Evolutionary conservation across 805 yeast species (phyloP), one percentile per base, ranked within the genome.

Genomic region (Yamadazyma sp.): DNA sequence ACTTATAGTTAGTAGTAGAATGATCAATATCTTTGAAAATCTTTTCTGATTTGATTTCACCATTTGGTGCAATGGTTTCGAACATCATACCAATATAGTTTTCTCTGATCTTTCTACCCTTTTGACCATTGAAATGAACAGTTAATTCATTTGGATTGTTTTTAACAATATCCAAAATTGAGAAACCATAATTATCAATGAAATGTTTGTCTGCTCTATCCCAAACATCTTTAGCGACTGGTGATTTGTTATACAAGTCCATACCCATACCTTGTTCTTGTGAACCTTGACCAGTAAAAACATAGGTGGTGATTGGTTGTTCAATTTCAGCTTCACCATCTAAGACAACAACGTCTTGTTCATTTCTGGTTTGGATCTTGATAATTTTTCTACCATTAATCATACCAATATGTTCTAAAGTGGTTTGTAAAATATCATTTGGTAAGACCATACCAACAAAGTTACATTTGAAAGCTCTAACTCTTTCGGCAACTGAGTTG

Each of bases 221-320:
- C 98, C 99, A 93, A 44, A 93, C 97, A 45, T 78, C 79, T 55
- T 80, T 80, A 35, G 99, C 98, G 60, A 93, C 96, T 20, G 78
- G 88, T 33, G 96, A 85, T 27, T 84, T 75, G 47, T 80, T 81
- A 65, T 93, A 93, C 59, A 93, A 76, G 64, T 93, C 98, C 99
- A 93, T 93, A 75, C 99, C 98, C 99, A 93, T 93, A 62, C 97
- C 97, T 73, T 94, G 98, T 66, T 94, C 98, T 69, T 93, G 99
- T 42, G 98, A 91, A 64, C 99, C 99, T 75, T 93, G 99, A 59
- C 98, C 99, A 47, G 99, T 93, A 70, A 94, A 93, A 39, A 93
- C 95, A 61, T 86, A 93, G 14, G 98, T 84, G 28, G 98, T 86
- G 35, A 82, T 84, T 22, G 99, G 98, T 70, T 93, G 99, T 53